Percentiles rank a stretch among this genome's conserved stretches.
Evolutionary conservation across 352 stramenopile genomes (phyloP).

Genomic region (Phytophthora pseudosyringae): DNA sequence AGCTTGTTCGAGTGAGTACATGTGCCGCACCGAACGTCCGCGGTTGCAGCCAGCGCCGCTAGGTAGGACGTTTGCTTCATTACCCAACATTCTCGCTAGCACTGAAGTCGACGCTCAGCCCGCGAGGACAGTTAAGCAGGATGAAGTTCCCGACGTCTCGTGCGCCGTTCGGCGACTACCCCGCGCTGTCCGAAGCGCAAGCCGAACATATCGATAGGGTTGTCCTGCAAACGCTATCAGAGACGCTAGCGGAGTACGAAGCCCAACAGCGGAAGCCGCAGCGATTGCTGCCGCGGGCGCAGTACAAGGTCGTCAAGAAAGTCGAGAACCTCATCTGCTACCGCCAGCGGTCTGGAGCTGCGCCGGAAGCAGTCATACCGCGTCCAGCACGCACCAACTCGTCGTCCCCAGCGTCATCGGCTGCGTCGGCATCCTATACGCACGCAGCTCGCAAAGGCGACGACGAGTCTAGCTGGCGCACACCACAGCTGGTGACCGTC

Average conservation of each 20-base stretch:
- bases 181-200: slow-evolving; percentile 21
- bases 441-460: slow-evolving; percentile 10
- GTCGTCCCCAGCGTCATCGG: slow-evolving; percentile 3
- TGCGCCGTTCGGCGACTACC: slow-evolving; percentile 34
- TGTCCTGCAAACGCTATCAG: slow-evolving; percentile 27
- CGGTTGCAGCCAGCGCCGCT: slow-evolving; percentile 1
- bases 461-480: background rate
- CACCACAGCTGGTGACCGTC: slow-evolving; percentile 46
- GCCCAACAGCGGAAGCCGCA: slow-evolving; percentile 21
- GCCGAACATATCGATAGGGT: slow-evolving; percentile 21
- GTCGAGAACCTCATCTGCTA: slow-evolving; percentile 46
- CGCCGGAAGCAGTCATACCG: background rate
- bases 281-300: slow-evolving; percentile 21
- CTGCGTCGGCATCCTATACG: slow-evolving; percentile 11
- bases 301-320: slow-evolving; percentile 50
- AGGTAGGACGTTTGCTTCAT: slow-evolving; percentile 15
- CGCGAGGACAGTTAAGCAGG: slow-evolving; percentile 1
- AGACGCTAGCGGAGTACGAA: slow-evolving; percentile 43
- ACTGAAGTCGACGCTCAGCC: background rate
- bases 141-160: slow-evolving; percentile 43
- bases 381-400: background rate
- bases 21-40: slow-evolving; percentile 29
- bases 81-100: slow-evolving; percentile 24
- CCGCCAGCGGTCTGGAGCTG: slow-evolving; percentile 23
- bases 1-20: slow-evolving; percentile 20